phyloP scores from a whole-genome alignment of 2,329 filamentous ascomycete genomes.

The Alternaria atra region DNA sequence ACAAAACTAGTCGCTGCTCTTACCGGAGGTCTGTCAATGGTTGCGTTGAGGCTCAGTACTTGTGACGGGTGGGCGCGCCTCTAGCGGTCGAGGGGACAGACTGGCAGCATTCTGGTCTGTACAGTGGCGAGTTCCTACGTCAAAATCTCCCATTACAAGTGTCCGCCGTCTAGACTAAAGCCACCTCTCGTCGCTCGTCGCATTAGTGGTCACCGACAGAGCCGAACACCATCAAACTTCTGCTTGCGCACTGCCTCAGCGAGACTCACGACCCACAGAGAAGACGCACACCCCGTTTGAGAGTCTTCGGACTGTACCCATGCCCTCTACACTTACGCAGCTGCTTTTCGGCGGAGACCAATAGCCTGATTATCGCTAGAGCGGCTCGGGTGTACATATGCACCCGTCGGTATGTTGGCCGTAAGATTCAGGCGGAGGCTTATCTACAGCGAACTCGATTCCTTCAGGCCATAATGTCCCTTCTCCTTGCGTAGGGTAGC shows the following conservation, averaged over 20 bases:
- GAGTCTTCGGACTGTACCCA: no score
- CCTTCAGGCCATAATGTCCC: background rate
- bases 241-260: background rate
- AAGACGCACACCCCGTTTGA: constrained; percentile 53
- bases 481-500: background rate
- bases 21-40: no score
- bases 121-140: no score
- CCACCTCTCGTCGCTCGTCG: background rate
- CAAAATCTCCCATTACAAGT: no score
- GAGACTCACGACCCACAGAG: background rate
- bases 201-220: background rate
- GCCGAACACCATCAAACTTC: background rate
- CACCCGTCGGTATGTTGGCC: background rate
- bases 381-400: no score
- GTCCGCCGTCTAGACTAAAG: background rate
- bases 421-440: background rate
- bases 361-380: no score
- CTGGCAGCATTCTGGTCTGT: background rate
- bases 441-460: background rate
- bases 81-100: background rate
- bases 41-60: no score
- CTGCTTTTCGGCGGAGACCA: no score
- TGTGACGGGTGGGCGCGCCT: background rate
- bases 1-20: no score
- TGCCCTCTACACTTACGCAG: no score